Evolutionary conservation across 148 eudicot genomes (phyloP), one percentile per base, ranked within the genome.

Genomic region (Simmondsia chinensis): DNA sequence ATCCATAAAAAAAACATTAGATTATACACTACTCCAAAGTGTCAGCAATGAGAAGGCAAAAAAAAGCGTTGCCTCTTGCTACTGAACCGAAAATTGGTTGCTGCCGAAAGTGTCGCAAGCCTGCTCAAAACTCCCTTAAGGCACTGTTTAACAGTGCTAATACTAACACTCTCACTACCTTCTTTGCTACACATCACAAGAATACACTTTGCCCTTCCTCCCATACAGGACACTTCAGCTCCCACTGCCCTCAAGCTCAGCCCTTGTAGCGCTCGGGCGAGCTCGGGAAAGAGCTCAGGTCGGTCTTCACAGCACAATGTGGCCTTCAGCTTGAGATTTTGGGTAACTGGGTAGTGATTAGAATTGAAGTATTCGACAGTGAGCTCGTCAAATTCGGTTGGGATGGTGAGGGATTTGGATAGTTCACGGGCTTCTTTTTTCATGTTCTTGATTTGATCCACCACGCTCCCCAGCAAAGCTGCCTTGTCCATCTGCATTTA

Each of bases 61-160:
- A 91, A 76, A 66, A 91, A 74, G 53, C 83, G 75, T 54, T 86
- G 95, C 66, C 99, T 76, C 68, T 82, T 79, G 69, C 95, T 91
- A n/a, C 78, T 79, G 6, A 70, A 58, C 6, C 78, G 71, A 61
- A 49, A 72, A 33, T 52, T 75, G 2, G 83, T 19, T 6, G 72
- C 36, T 7, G 64, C 39, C 4, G 80, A 73, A 39, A 78, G 77
- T 1, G 70, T 58, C 35, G 54, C 76, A 37, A 91, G 35, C 36
- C 86, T 69, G 61, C 62, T 64, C 66, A 91, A 46, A 16, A 58
- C 66, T 11, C 62, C 45, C 63, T 42, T 76, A 0, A 91, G 66
- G 23, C 88, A 68, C 31, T 79, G 73, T 56, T 72, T 70, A 9
- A 76, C 23, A 6, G 42, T 66, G 45, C 36, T 56, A 22, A 43